Conservation (phyloP, 2,329 filamentous ascomycete genomes). For the Aureobasidium sp. region DNA sequence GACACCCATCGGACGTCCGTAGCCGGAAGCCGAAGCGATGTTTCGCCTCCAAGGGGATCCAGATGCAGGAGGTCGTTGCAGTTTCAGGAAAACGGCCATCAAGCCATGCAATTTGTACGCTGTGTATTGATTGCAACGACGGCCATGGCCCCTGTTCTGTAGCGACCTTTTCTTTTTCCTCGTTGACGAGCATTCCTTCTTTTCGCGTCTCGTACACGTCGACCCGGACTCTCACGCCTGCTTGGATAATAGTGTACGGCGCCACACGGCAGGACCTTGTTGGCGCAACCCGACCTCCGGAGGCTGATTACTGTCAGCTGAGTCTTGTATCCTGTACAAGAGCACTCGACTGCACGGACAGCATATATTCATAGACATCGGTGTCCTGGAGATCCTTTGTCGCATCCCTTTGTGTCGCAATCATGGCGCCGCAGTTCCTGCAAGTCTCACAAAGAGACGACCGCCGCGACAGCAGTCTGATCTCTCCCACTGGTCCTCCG, state of each 20-base stretch:
- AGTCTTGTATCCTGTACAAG: not conserved
- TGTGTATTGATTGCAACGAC: slow-evolving; percentile 1
- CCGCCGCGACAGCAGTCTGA: slow-evolving; percentile 8
- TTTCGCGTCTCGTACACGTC: not conserved
- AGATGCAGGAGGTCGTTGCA: slow-evolving; percentile 4
- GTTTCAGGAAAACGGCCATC: not conserved
- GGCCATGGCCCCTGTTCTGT: not conserved
- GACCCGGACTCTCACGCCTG: not conserved
- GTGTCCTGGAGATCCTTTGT: slow-evolving; percentile 8
- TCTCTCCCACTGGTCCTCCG: not conserved
- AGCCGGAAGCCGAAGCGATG: slow-evolving; percentile 4
- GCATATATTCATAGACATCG: not conserved
- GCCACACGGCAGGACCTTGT: slow-evolving; percentile 11
- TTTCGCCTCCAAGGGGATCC: not conserved
- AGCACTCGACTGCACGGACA: not conserved
- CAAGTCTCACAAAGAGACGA: slow-evolving; percentile 12
- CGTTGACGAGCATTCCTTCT: not conserved
- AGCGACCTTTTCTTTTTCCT: not conserved
- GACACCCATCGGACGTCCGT: not conserved
- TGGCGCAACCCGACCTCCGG: not conserved
- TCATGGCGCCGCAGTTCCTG: slow-evolving; percentile 4
- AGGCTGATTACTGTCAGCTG: slow-evolving; percentile 2
- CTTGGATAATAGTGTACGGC: not conserved
- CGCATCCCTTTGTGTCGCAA: not conserved
- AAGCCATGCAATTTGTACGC: slow-evolving; percentile 4